Evolutionary conservation across 2,329 filamentous ascomycete species (phyloP).

Genomic region (Teratosphaeria nubilosa): DNA sequence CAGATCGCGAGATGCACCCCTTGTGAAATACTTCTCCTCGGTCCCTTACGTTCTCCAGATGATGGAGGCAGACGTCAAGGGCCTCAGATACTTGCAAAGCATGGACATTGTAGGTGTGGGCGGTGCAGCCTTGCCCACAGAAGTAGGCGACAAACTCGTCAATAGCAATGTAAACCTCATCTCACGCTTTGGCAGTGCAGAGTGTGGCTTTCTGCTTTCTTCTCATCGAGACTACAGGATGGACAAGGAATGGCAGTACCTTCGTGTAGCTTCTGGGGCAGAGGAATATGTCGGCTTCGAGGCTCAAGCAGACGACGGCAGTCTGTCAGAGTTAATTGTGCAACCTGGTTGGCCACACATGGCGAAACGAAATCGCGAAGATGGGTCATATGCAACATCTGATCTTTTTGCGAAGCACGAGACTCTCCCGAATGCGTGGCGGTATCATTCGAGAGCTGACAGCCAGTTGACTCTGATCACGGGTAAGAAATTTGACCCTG

Average conservation of each 20-base stretch:
- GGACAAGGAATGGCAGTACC: conserved; percentile 53
- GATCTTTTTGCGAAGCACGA: conserved; percentile 52
- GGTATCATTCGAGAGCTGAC: conserved; percentile 52
- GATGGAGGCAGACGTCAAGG: conserved; percentile 35
- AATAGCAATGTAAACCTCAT: conserved; percentile 44
- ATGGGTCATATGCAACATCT: conserved; percentile 53
- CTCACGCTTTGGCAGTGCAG: conserved; percentile 55
- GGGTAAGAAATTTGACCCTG: conserved; percentile 60
- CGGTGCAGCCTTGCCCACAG: conserved; percentile 46
- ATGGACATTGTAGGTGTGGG: conserved; percentile 57
- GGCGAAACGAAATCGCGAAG: conserved; percentile 46
- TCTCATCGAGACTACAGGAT: conserved; percentile 46
- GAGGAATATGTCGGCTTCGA: conserved; percentile 37
- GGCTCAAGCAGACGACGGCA: conserved; percentile 27
- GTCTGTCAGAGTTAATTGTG: conserved; percentile 46
- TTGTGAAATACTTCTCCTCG: conserved; percentile 50
- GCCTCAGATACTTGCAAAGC: conserved; percentile 33
- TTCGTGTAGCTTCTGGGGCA: conserved; percentile 34
- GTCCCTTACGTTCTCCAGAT: conserved; percentile 51
- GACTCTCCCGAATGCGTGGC: conserved; percentile 46
- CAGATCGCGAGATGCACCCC: conserved; percentile 6
- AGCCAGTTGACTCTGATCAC: conserved; percentile 53
- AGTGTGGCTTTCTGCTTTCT: conserved; percentile 56
- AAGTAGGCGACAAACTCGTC: conserved; percentile 46
- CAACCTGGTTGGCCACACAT: conserved; percentile 48